These are phyloP conservation scores for Colletotrichum lentis DNA, from an alignment of 2,329 filamentous ascomycete genomes.

Conservation along the genomic window DNA sequence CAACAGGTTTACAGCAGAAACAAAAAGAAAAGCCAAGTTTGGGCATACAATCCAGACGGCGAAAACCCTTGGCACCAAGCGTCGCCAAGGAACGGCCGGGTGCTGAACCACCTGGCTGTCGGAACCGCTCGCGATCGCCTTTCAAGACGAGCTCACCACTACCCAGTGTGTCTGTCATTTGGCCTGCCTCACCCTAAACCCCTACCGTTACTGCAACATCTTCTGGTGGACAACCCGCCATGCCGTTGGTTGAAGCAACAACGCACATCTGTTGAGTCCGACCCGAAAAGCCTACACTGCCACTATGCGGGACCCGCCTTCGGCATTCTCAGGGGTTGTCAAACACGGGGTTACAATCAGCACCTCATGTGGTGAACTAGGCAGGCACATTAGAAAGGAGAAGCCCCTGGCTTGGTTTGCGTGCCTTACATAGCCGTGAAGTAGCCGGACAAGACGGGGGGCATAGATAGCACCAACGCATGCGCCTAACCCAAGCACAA, in stretches of 20 bases:
- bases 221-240: no score
- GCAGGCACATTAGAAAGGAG: no score
- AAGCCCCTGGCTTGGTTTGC: not conserved
- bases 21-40: conserved; percentile 18
- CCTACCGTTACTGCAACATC: no score
- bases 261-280: not conserved
- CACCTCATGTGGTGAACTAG: conserved; percentile 1
- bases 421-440: conserved; percentile 35
- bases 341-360: conserved; percentile 12
- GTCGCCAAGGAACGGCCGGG: conserved; percentile 14
- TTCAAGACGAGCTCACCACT: conserved; percentile 7
- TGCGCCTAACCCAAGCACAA: conserved; percentile 15
- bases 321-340: not conserved
- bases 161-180: conserved; percentile 11
- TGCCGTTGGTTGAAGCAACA: no score
- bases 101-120: conserved; percentile 10
- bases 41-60: conserved; percentile 13
- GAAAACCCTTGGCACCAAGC: conserved; percentile 20
- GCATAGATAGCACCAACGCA: conserved; percentile 10
- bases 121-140: conserved; percentile 6
- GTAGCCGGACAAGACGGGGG: not conserved
- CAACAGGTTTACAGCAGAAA: conserved; percentile 14
- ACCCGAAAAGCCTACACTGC: not conserved
- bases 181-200: not conserved
- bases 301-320: not conserved